A percentile compares a stretch with the other conserved stretches of the same genome.
Evolutionary conservation across 768 basidiomycete species (phyloP).

Genomic region (Tricholomella constricta): DNA sequence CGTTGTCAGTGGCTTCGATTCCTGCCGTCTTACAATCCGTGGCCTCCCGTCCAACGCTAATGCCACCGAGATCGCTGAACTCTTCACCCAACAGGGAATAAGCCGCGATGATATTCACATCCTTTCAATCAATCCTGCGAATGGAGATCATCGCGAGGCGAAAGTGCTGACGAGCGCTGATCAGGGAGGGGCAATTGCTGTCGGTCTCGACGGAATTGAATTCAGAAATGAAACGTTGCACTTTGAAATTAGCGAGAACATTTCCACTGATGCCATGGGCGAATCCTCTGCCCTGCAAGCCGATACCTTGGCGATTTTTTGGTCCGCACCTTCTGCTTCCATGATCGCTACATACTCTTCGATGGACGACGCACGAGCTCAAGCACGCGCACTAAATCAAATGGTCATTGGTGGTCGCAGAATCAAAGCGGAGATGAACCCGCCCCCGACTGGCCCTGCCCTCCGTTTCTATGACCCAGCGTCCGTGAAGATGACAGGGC

Average conservation of each 20-base stretch:
- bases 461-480: slow-evolving; percentile 26
- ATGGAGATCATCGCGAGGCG: slow-evolving; percentile 37
- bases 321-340: slow-evolving; percentile 48
- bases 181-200: slow-evolving; percentile 40
- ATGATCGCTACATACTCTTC: slow-evolving; percentile 46
- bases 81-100: slow-evolving; percentile 47
- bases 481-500: slow-evolving; percentile 45
- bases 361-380: slow-evolving; percentile 32
- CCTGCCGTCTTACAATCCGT: slow-evolving; percentile 46
- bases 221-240: slow-evolving; percentile 44
- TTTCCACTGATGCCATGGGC: slow-evolving; percentile 44
- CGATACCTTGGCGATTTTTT: slow-evolving; percentile 50
- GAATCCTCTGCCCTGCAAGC: slow-evolving; percentile 29
- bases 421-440: slow-evolving; percentile 49
- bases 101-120: slow-evolving; percentile 35
- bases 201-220: slow-evolving; percentile 48
- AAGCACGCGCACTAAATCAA: slow-evolving; percentile 39
- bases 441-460: slow-evolving; percentile 33
- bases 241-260: slow-evolving; percentile 44
- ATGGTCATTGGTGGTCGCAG: slow-evolving; percentile 38
- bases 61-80: slow-evolving; percentile 38
- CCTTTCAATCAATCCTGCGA: slow-evolving; percentile 28
- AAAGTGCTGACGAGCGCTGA: slow-evolving; percentile 44
- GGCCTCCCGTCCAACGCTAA: slow-evolving; percentile 45
- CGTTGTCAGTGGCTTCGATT: slow-evolving; percentile 53